Evolutionary conservation across 129 eudicot species (phyloP), one percentile per base, ranked within the genome.

Genomic region (Chrysanthemum makinoi): DNA sequence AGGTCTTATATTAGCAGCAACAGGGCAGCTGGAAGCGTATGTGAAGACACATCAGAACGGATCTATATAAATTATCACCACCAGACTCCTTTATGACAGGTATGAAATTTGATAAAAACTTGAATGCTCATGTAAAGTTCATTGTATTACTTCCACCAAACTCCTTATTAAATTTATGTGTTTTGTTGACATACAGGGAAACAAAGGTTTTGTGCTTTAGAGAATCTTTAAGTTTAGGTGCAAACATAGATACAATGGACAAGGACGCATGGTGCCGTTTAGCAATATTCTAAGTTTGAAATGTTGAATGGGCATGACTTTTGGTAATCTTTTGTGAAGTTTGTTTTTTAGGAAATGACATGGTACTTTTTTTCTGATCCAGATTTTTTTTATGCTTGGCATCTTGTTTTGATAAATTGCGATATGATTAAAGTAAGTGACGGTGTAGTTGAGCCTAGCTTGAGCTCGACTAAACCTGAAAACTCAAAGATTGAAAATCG

Each of bases 1-100:
- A 94, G 98, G 96, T 72, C 94, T 94, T 78, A 81, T 89, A 73
- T 74, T 94, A 90, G 96, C 96, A 43, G 98, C 96, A 48, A 87
- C 83, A 46, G 93, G 96, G 52, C 85, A 84, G 80, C 77, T 94
- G 60, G 89, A 82, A 73, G 83, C 85, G 13, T 79, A 84, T 64
- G 76, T 85, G 57, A 80, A 67, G 80, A 83, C 85, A 33, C 80
- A 81, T 63, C 95, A 78, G 78, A 93, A 93, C 68, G 96, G 98
- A 77, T 72, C 70, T 39, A 58, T 76, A 13, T 72, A 52, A 26
- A 72, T 65, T 51, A 65, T 71, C 9, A 39, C 6, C 54, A 28
- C 67, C 70, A 26, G 74, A n/a, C 60, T 68, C 28, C 66, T 64
- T 24, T 13, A 68, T n/a, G 53, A 57, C 55, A 62, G 81, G 70